Evolutionary conservation across 441 rosid species (phyloP), one percentile per base, ranked within the genome.

Genomic region (Arabidopsis lyrata): DNA sequence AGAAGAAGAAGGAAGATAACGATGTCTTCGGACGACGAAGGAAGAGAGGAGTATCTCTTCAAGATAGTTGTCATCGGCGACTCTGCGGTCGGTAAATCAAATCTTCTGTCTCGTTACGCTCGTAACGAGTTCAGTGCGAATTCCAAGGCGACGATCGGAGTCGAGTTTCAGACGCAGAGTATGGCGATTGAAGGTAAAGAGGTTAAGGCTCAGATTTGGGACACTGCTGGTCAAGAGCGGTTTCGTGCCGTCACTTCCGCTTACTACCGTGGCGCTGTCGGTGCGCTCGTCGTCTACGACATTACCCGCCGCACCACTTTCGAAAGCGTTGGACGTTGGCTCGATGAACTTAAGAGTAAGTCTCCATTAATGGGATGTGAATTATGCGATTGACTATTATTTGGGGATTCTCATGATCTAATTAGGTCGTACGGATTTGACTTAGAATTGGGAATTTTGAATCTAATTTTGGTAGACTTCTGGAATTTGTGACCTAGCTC

Each of bases 201-300:
- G 45, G 85, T 87, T 11, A 87, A 87, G 41, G 88, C 91, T 58
- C 88, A 87, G 91, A 87, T 87, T 85, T 87, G 91, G 91, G 88
- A 87, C 45, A 87, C 91, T 38, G 91, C 91, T 9, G 91, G 91
- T 11, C 91, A 87, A 42, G 91, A 87, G 27, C 68, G 91, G 7
- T 87, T 87, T 77, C 88, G 88, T n/a, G 91, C 91, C 38, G 91
- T 87, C 68, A 87, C 91, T 56, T 85, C 91, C 36, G 88, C 91
- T 54, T 87, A 87, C 74, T 87, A 87, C 82, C 84, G 91, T 65
- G 91, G 88, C 7, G 91, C 88, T 22, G 87, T 87, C 36, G 91
- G 91, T 1, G 88, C 88, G 62, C 88, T 87, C 60, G 39, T 87
- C 67, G 91, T 85, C 39, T 87, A 83, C 63, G 91, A 87, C 42